Conservation (phyloP, 768 basidiomycete species). For the Dioszegia aurantiaca region DNA sequence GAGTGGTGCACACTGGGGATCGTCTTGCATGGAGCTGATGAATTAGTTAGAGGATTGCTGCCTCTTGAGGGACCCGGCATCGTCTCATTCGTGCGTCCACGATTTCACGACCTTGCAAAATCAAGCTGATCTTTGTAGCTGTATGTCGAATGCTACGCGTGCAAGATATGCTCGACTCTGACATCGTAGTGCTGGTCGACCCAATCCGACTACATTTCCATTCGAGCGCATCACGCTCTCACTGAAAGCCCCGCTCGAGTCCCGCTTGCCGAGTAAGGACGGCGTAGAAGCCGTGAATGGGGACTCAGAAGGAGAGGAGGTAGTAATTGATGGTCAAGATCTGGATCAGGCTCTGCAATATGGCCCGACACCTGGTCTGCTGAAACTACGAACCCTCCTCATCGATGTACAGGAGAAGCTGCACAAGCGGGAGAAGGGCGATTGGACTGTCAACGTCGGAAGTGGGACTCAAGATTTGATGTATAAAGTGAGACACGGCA, state of each 20-base stretch:
- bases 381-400: constrained; percentile 54
- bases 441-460: constrained; percentile 76
- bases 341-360: constrained; percentile 73
- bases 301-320: constrained; percentile 50
- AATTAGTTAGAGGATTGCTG: constrained; percentile 62
- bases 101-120: constrained; percentile 50
- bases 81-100: constrained; percentile 47
- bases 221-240: constrained; percentile 70
- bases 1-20: background rate
- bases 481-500: constrained; percentile 64
- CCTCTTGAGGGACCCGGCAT: constrained; percentile 75
- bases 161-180: background rate
- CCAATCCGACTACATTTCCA: constrained; percentile 85
- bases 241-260: constrained; percentile 49
- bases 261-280: constrained; percentile 56
- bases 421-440: constrained; percentile 62
- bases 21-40: constrained; percentile 6
- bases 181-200: constrained; percentile 68
- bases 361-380: constrained; percentile 67
- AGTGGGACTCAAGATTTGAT: constrained; percentile 85
- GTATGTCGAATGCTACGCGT: constrained; percentile 14
- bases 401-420: constrained; percentile 65
- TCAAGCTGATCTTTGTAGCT: constrained; percentile 51
- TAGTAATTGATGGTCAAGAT: constrained; percentile 62
- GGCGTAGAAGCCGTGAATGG: constrained; percentile 52